phyloP scores from a whole-genome alignment of 805 yeast species.

The Metschnikowia sp. region DNA sequence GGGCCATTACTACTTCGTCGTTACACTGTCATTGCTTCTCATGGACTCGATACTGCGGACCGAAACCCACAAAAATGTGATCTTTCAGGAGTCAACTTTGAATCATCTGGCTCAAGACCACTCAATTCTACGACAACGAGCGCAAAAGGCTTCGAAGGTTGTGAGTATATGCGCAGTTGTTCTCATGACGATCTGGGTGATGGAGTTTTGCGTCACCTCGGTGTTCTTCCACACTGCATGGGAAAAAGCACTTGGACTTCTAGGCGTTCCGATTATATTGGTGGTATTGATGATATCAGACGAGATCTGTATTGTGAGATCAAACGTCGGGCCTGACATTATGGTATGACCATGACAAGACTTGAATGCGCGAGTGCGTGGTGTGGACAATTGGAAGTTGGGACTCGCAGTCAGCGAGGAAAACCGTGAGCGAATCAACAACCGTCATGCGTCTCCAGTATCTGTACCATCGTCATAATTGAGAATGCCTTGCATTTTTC shows the following conservation, averaged over 20 bases:
- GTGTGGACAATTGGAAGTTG: too few species aligned
- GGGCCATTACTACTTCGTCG: constrained; percentile 15
- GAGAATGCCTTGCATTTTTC: too few species aligned
- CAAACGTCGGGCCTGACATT: neutral
- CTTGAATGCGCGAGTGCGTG: too few species aligned
- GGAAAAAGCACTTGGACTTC: constrained; percentile 13
- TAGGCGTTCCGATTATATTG: constrained; percentile 6
- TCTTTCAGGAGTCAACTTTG: neutral
- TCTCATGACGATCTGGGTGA: constrained; percentile 10
- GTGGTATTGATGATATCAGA: neutral
- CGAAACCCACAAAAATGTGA: neutral
- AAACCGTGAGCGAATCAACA: too few species aligned
- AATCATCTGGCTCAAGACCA: neutral
- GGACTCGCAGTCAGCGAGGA: too few species aligned
- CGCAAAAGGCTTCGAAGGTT: neutral
- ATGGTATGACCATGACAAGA: neutral
- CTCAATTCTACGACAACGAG: neutral
- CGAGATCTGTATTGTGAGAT: neutral
- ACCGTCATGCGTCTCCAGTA: too few species aligned
- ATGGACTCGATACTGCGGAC: neutral
- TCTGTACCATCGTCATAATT: too few species aligned
- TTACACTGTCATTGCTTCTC: constrained; percentile 12
- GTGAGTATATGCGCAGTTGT: neutral
- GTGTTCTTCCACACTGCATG: constrained; percentile 15
- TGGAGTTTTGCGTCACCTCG: constrained; percentile 15